Conservation (phyloP, 768 basidiomycete species). For the Baorangia bicolor region DNA sequence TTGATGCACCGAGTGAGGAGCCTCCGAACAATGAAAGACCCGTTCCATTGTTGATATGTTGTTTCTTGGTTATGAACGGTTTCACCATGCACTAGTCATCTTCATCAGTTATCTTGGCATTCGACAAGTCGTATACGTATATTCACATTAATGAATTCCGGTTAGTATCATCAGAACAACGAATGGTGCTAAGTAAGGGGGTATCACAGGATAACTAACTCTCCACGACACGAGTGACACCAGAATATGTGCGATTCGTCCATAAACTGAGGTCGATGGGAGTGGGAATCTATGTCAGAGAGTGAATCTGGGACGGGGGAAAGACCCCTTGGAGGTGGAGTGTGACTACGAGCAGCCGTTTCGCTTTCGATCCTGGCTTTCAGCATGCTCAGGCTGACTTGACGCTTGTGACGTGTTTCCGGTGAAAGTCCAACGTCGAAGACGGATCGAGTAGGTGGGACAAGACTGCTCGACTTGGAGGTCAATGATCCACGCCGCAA, state of each 20-base stretch:
- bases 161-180: conserved; percentile 8
- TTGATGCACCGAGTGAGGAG: conserved; percentile 38
- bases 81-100: not conserved
- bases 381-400: conserved; percentile 84
- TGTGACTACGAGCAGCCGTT: conserved; percentile 42
- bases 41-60: conserved; percentile 6
- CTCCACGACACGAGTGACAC: conserved; percentile 81
- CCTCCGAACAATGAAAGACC: conserved; percentile 28
- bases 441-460: conserved; percentile 50
- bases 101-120: conserved; percentile 8
- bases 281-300: conserved; percentile 18
- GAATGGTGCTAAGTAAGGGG: not conserved
- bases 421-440: conserved; percentile 71
- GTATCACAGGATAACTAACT: conserved; percentile 66
- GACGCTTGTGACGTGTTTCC: conserved; percentile 78
- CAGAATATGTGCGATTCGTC: conserved; percentile 90
- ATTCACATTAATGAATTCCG: conserved; percentile 21
- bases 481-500: conserved; percentile 38
- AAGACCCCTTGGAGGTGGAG: conserved; percentile 54
- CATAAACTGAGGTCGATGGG: conserved; percentile 67
- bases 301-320: conserved; percentile 47
- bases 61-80: conserved; percentile 3
- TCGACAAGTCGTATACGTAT: conserved; percentile 12
- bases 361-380: conserved; percentile 90
- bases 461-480: conserved; percentile 30